Evolutionary conservation across 495 filamentous ascomycete species (phyloP).

Genomic region (Tuber magnatum): DNA sequence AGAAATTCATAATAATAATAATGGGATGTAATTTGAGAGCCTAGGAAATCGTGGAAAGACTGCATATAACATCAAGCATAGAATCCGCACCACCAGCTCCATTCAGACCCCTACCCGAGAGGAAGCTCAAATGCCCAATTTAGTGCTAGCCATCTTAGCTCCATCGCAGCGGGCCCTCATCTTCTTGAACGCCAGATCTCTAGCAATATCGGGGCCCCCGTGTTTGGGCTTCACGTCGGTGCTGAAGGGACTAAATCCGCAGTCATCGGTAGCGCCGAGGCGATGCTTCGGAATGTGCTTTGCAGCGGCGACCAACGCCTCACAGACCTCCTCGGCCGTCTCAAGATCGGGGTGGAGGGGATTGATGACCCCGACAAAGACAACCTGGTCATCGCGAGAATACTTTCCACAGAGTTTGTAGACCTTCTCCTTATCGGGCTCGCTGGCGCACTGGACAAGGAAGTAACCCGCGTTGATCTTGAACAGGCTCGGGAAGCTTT

Average conservation of each 20-base stretch:
- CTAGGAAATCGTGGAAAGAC: neutral
- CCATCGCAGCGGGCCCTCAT: conserved; percentile 44
- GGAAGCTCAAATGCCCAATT: conserved; percentile 39
- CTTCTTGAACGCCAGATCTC: conserved; percentile 45
- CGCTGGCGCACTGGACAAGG: conserved; percentile 44
- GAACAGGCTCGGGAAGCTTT: conserved; percentile 43
- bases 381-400: conserved; percentile 43
- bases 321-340: conserved; percentile 43
- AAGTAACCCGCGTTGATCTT: conserved; percentile 47
- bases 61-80: neutral
- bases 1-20: neutral
- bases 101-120: neutral
- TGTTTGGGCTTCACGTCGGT: conserved; percentile 45
- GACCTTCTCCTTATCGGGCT: conserved; percentile 42
- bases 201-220: conserved; percentile 44
- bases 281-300: conserved; percentile 44
- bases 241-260: conserved; percentile 45
- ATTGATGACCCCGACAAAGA: conserved; percentile 45
- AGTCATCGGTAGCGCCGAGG: conserved; percentile 46
- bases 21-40: neutral
- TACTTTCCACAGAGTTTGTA: conserved; percentile 43
- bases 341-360: conserved; percentile 43
- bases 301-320: conserved; percentile 41
- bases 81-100: neutral
- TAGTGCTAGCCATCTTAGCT: conserved; percentile 43